These are phyloP conservation scores for Paradendryphiella salina DNA, from an alignment of 2,329 filamentous ascomycete genomes.

Conservation along the genomic window DNA sequence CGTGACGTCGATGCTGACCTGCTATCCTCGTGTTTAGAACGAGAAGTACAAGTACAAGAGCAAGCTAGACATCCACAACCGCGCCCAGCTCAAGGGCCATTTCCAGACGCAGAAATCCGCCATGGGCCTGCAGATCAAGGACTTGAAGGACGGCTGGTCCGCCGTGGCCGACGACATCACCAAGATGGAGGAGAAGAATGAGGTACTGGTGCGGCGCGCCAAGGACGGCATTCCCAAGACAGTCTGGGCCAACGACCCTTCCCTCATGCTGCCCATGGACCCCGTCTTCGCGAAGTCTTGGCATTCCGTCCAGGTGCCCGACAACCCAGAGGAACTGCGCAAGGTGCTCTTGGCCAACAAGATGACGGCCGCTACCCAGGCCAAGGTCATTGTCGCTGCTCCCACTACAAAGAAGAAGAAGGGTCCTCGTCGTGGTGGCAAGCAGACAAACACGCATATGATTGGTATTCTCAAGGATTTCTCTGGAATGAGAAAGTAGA, in stretches of 20 bases:
- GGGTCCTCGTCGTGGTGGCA: constrained; percentile 72
- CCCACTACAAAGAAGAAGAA: constrained; percentile 73
- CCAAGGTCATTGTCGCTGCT: constrained; percentile 63
- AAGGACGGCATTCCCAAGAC: constrained; percentile 86
- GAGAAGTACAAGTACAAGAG: constrained; percentile 84
- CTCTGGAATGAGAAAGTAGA: constrained; percentile 51
- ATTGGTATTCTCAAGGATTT: constrained; percentile 77
- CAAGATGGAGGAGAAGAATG: constrained; percentile 74
- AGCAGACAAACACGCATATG: constrained; percentile 90
- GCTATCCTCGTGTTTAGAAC: constrained; percentile 34
- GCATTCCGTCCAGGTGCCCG: constrained; percentile 77
- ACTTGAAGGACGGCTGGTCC: constrained; percentile 95
- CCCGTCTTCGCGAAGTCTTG: constrained; percentile 82
- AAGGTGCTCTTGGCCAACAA: constrained; percentile 75
- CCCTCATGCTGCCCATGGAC: constrained; percentile 74
- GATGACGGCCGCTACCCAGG: constrained; percentile 81
- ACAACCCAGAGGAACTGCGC: constrained; percentile 71
- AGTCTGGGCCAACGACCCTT: constrained; percentile 82
- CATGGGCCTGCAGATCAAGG: constrained; percentile 79
- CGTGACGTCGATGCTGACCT: not conserved
- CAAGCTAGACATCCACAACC: constrained; percentile 77
- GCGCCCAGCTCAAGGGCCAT: constrained; percentile 75
- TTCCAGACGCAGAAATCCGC: constrained; percentile 82
- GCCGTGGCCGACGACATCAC: constrained; percentile 79
- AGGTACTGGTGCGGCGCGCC: constrained; percentile 81